Evolutionary conservation across 1,139 yeast species (phyloP), one percentile per base, ranked within the genome.

Genomic region (Kodamaea derodonti): DNA sequence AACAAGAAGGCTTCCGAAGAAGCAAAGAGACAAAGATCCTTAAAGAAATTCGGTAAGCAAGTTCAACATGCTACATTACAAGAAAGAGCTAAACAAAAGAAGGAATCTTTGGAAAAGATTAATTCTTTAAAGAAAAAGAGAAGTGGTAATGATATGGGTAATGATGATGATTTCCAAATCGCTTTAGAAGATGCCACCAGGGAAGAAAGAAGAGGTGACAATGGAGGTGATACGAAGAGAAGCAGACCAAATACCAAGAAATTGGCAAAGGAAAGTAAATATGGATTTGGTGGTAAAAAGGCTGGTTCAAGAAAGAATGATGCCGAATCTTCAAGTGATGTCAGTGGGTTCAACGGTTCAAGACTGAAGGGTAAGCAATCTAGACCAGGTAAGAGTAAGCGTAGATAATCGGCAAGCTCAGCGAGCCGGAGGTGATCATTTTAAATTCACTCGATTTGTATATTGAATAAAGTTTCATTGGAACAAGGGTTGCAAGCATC

Each of bases 1-100:
- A 83, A 84, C 54, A 86, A 84, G 75, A 85, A 85, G 63, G 97
- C 96, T 2, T 74, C 88, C 32, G 94, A 86, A 60, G 97, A 88
- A 38, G 95, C 97, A 24, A 84, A 85, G 68, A 84, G 84, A 62
- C 97, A 92, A 68, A 82, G 98, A 64, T 84, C 84, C 47, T 78
- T 92, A 60, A 92, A 90, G 81, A 92, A 92, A 70, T 90, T 87
- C 50, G 98, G 98, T 64, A 92, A 92, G 68, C 95, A 90, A 69
- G 97, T 90, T 27, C 97, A 90, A 69, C 78, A 85, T 51, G 95
- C 87, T 47, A 88, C 95, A 34, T 74, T 90, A 54, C 97, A 88
- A 65, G 88, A 86, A 51, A 84, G 97, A 65, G 95, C 90, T 56
- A 84, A 86, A 70, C 95, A 88, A 53, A 92, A 90, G 83, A 80